Conservation (phyloP, 2,329 filamentous ascomycete genomes). For the Fusarium equiseti region DNA sequence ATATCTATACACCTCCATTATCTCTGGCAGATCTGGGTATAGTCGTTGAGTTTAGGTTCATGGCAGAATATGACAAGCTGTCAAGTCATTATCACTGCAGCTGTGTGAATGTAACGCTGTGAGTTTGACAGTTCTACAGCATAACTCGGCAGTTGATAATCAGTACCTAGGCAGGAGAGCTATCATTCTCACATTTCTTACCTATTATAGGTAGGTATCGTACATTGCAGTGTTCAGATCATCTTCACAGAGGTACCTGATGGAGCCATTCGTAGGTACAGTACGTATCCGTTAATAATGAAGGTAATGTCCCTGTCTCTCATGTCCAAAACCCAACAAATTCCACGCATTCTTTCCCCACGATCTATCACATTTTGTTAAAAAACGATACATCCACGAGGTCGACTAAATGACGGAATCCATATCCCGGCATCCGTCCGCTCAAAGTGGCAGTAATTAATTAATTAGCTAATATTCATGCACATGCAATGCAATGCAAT, state of each 20-base stretch:
- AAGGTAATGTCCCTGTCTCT: conserved; percentile 1
- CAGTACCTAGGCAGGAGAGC: neutral
- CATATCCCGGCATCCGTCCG: neutral
- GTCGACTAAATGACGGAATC: neutral
- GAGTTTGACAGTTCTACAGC: neutral
- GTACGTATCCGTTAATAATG: neutral
- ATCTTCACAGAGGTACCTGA: neutral
- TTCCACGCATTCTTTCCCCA: conserved; percentile 22
- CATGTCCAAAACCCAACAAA: conserved; percentile 1
- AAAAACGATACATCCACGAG: neutral
- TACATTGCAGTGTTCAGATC: neutral
- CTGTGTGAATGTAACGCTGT: neutral
- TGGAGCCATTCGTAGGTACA: neutral
- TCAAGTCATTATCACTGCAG: neutral
- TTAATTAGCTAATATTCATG: neutral
- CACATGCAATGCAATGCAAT: conserved; percentile 12
- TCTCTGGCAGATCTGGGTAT: neutral
- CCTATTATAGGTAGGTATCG: neutral
- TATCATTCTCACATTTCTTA: neutral
- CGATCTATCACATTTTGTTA: conserved; percentile 39
- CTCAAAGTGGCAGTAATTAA: neutral
- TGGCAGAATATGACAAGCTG: neutral
- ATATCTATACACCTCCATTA: neutral
- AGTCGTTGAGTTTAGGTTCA: neutral
- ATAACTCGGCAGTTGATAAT: neutral